Conservation (phyloP, 2,329 filamentous ascomycete species). For the Cladophialophora carrionii region DNA sequence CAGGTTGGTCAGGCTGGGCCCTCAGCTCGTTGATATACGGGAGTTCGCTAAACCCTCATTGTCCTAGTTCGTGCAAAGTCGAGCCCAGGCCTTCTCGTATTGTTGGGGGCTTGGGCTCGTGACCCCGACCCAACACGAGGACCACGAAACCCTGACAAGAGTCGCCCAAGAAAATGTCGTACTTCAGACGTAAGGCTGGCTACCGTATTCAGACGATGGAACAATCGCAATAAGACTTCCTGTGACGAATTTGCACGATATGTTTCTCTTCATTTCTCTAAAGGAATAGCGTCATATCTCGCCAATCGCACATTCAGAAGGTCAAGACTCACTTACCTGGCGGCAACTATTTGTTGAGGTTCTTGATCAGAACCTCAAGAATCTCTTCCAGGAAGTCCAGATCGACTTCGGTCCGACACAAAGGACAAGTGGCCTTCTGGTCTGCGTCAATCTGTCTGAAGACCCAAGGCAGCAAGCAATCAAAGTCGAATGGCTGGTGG, state of each 20-base stretch:
- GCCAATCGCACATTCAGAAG: background rate
- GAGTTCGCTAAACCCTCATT: background rate
- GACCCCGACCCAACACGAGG: background rate
- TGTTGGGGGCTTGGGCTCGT: background rate
- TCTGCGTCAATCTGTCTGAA: background rate
- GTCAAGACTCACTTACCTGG: background rate
- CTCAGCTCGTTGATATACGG: background rate
- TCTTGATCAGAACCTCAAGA: constrained; percentile 2
- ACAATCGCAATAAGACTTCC: no score
- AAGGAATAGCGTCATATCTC: background rate
- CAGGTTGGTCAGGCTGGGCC: background rate
- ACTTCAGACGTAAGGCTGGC: background rate
- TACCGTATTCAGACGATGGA: no score
- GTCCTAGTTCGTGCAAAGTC: background rate
- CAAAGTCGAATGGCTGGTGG: background rate
- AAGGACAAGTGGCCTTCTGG: background rate
- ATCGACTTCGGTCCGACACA: background rate
- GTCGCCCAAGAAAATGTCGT: background rate
- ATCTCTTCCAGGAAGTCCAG: background rate
- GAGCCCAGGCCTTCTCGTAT: background rate
- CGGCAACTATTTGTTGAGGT: background rate
- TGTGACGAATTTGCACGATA: background rate
- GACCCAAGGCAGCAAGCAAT: constrained; percentile 1
- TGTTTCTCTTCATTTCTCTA: background rate
- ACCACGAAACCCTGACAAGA: background rate